phyloP scores from a whole-genome alignment of 2,329 filamentous ascomycete species.

The Thermomyces lanuginosus region DNA sequence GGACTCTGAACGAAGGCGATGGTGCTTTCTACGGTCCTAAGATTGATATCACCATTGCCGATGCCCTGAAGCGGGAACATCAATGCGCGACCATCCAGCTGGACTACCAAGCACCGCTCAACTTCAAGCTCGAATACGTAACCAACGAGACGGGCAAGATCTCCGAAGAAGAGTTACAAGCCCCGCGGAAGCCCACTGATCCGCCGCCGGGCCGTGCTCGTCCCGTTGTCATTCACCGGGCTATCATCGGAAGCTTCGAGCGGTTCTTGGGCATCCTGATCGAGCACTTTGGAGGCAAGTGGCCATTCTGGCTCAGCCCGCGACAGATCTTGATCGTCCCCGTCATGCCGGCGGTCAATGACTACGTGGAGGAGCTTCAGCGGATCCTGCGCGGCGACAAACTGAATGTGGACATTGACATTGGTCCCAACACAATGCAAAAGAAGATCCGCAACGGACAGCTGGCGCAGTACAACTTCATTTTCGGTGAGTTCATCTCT shows the following conservation, averaged over 20 bases:
- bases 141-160: constrained; percentile 43
- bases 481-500: constrained; percentile 26
- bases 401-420: constrained; percentile 32
- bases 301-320: constrained; percentile 38
- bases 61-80: constrained; percentile 68
- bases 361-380: constrained; percentile 34
- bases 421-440: constrained; percentile 34
- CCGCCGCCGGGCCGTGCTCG: constrained; percentile 29
- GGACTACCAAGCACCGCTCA: constrained; percentile 70
- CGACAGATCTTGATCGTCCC: constrained; percentile 35
- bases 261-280: constrained; percentile 35
- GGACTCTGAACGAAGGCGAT: constrained; percentile 87
- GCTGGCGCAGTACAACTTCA: constrained; percentile 35
- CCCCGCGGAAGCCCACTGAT: constrained; percentile 23
- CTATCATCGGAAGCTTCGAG: constrained; percentile 36
- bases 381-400: constrained; percentile 28
- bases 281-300: constrained; percentile 37
- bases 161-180: constrained; percentile 14
- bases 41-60: constrained; percentile 90
- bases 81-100: constrained; percentile 91
- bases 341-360: constrained; percentile 34
- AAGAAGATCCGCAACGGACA: constrained; percentile 38
- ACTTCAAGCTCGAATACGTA: constrained; percentile 78
- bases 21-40: constrained; percentile 98
- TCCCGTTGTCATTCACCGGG: constrained; percentile 36